Conservation (phyloP, 495 filamentous ascomycete species). For the Penicillium atrosanguineum region DNA sequence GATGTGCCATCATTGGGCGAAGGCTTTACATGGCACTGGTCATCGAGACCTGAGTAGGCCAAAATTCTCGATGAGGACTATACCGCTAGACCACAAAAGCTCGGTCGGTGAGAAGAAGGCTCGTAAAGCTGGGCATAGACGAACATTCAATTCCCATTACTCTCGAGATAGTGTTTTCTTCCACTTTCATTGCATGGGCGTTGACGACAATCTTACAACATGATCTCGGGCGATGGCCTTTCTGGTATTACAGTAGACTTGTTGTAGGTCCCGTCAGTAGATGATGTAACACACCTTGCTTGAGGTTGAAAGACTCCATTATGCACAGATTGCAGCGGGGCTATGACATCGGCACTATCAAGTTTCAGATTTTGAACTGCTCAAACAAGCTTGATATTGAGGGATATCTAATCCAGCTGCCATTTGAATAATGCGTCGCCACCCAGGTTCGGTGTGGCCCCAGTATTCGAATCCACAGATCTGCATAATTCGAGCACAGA, state of each 20-base stretch:
- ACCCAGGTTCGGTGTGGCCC: not conserved
- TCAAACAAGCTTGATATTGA: not conserved
- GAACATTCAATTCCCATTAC: too few species aligned
- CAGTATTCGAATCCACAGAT: not conserved
- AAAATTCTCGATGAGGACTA: too few species aligned
- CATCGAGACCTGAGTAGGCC: too few species aligned
- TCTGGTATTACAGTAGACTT: not conserved
- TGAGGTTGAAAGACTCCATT: not conserved
- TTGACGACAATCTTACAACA: constrained; percentile 1
- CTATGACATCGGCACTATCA: constrained; percentile 2
- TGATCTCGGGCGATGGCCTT: too few species aligned
- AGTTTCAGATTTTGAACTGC: not conserved
- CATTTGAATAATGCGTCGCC: not conserved
- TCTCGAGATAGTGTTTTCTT: constrained; percentile 20
- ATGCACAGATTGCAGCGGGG: not conserved
- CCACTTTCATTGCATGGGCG: constrained; percentile 13
- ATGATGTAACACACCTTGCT: not conserved
- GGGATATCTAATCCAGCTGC: not conserved
- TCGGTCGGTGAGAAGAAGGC: too few species aligned
- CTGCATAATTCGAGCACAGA: not conserved
- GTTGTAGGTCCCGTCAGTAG: too few species aligned
- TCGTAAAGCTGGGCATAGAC: too few species aligned
- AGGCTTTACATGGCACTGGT: too few species aligned
- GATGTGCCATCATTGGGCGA: too few species aligned
- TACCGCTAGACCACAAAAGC: too few species aligned